Percentiles rank a stretch among this genome's conserved stretches.
These are phyloP conservation scores for Linnemannia hyalina DNA, from an alignment of 192 early-diverging fungal genomes.

Conservation along the genomic window DNA sequence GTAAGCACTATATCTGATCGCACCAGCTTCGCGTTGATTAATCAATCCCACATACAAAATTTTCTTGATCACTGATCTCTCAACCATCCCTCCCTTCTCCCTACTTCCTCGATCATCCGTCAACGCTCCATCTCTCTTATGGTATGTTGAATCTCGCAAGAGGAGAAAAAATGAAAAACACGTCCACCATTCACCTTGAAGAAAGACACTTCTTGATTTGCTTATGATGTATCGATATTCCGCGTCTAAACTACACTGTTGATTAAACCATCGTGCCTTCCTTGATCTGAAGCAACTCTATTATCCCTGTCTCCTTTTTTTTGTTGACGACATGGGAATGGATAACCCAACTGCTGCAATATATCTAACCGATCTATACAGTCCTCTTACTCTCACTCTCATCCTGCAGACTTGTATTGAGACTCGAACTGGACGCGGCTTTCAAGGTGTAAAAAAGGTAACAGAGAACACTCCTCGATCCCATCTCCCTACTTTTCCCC, in stretches of 20 bases:
- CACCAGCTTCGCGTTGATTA: not conserved
- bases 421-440: not conserved
- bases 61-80: not conserved
- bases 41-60: not conserved
- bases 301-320: not conserved
- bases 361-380: not conserved
- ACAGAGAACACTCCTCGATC: not conserved
- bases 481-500: not conserved
- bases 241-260: constrained; percentile 52
- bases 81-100: not conserved
- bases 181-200: not conserved
- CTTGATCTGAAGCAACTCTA: constrained; percentile 54
- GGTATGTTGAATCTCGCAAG: not conserved
- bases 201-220: not conserved
- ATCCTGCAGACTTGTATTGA: not conserved
- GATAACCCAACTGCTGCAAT: not conserved
- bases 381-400: not conserved
- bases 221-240: constrained; percentile 56
- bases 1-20: not conserved
- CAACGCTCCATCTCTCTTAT: not conserved
- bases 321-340: no score
- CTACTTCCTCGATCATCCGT: not conserved
- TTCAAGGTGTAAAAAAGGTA: constrained; percentile 5
- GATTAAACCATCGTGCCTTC: constrained; percentile 55
- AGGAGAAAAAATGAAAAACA: not conserved